Conservation (phyloP, 106 monocot genomes). For the Chionographis japonica region DNA sequence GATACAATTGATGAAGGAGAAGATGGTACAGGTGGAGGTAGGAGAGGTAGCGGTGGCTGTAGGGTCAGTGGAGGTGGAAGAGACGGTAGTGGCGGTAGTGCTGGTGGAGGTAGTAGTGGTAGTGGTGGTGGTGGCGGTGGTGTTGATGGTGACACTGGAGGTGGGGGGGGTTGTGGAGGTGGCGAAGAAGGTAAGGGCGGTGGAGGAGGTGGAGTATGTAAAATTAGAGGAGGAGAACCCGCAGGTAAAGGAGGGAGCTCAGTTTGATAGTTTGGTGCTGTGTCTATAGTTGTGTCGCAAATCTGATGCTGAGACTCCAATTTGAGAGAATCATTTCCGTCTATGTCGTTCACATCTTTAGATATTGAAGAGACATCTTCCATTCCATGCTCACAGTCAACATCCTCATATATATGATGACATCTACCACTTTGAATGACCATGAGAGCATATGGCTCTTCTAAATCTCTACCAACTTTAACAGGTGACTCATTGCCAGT, state of each 20-base stretch:
- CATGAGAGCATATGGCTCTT: constrained; percentile 25
- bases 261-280: constrained; percentile 13
- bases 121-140: constrained; percentile 38
- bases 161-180: constrained; percentile 36
- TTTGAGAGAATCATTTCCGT: constrained; percentile 15
- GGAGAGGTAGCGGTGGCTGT: too few species aligned
- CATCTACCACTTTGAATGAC: constrained; percentile 27
- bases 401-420: constrained; percentile 34
- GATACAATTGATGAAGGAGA: constrained; percentile 22
- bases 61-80: too few species aligned
- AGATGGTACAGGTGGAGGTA: constrained; percentile 15
- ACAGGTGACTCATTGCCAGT: constrained; percentile 21
- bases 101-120: constrained; percentile 30
- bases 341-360: constrained; percentile 23
- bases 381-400: constrained; percentile 68
- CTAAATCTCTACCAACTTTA: constrained; percentile 20
- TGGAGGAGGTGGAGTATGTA: constrained; percentile 52
- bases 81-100: constrained; percentile 3
- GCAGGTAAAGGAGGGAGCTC: constrained; percentile 20
- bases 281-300: constrained; percentile 12
- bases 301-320: constrained; percentile 6
- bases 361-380: constrained; percentile 56
- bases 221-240: constrained; percentile 40
- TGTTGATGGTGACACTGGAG: constrained; percentile 24
- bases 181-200: constrained; percentile 21